These are phyloP conservation scores for Nakazawaea holstii DNA, from an alignment of 805 yeast species.

Conservation along the genomic window DNA sequence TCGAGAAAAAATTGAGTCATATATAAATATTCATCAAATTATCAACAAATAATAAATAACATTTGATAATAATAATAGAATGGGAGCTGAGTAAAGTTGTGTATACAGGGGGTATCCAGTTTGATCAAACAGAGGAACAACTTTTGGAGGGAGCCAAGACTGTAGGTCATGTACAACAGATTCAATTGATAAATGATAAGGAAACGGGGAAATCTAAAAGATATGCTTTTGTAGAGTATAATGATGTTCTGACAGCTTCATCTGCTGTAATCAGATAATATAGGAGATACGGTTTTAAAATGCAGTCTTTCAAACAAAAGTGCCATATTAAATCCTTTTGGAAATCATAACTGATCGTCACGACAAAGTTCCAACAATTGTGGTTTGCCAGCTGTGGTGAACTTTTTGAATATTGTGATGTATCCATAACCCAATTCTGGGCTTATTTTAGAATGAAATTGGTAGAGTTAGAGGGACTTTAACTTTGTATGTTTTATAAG, in stretches of 20 bases:
- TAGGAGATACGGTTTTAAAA: constrained; percentile 65
- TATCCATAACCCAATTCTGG: too few species aligned
- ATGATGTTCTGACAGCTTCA: constrained; percentile 79
- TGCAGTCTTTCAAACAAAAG: constrained; percentile 70
- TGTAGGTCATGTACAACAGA: constrained; percentile 79
- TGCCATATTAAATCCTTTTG: constrained; percentile 17
- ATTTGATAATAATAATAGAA: not conserved
- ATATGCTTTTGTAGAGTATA: constrained; percentile 80
- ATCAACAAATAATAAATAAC: not conserved
- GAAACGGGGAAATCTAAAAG: constrained; percentile 90
- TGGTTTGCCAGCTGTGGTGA: too few species aligned
- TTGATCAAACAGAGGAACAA: constrained; percentile 91
- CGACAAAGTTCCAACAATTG: not conserved
- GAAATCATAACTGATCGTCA: constrained; percentile 1
- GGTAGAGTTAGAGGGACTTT: too few species aligned
- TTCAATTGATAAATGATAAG: constrained; percentile 78
- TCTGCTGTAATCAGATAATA: constrained; percentile 78
- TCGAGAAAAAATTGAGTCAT: too few species aligned
- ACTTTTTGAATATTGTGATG: too few species aligned
- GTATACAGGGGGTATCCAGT: constrained; percentile 84
- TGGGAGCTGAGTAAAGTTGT: constrained; percentile 35
- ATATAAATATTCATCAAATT: not conserved
- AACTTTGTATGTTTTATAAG: too few species aligned
- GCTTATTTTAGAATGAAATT: too few species aligned
- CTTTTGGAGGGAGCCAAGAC: constrained; percentile 73